Evolutionary conservation across 2,329 filamentous ascomycete genomes (phyloP), one percentile per base, ranked within the genome.

Genomic region (Reticulascus tulasneorum): DNA sequence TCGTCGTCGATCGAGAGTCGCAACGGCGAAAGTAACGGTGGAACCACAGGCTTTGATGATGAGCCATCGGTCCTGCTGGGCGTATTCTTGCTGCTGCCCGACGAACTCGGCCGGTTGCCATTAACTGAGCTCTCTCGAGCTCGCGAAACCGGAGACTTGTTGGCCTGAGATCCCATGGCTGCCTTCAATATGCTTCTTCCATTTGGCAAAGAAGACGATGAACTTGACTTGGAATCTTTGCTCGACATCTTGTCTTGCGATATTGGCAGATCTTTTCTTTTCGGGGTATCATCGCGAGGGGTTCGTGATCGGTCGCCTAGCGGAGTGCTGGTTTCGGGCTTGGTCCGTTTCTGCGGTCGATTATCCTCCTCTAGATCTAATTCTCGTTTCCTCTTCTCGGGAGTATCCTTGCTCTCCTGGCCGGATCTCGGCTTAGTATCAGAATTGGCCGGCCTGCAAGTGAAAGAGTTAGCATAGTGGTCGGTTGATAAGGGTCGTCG

Each of bases 21-120:
- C 1, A 75, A 55, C 2, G 75, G 75, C 1, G 75, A 79, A 11
- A 79, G 50, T 20, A 79, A 48, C 4, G 68, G 70, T 8, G 75
- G 75, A 7, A 79, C 59, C 17, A 57, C 54, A 18, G 63, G 45
- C 44, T 66, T 69, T 3, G 58, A 49, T 9, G 53, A 52, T 6
- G 47, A 49, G 9, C 49, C 44, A 15, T 69, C 65, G 15, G 51
- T 31, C 47, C 68, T 68, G 41, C 49, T 61, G 10, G 66, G 58
- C 6, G 58, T 55, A 28, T 49, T 51, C 37, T 58, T 60, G 20
- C 51, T 62, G 46, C 49, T 64, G 20, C 55, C 52, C 5, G 40
- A 40, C 20, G 48, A 43, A 38, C 53, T 59, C 7, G 62, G 58
- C 6, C 56, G 55, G 19, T 56, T 54, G 15, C 70, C 70, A 29